Evolutionary conservation across 108 stramenopile genomes (phyloP).

Genomic region (Nannochloropsis salina): DNA sequence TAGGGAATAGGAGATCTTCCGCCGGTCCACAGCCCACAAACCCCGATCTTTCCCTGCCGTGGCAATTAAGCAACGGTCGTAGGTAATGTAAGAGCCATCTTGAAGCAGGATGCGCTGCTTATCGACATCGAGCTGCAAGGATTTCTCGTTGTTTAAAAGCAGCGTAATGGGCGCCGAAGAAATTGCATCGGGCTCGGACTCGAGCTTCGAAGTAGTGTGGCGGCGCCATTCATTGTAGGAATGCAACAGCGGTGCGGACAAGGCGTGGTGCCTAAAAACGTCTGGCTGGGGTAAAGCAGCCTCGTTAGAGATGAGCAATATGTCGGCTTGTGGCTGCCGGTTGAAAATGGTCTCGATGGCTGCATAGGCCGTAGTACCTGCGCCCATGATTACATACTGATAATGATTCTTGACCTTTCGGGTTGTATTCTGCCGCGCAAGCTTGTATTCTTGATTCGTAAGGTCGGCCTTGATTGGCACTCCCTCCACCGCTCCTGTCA

Average conservation of each 20-base stretch:
- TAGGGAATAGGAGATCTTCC: neutral
- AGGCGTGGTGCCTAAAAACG: neutral
- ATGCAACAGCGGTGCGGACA: conserved; percentile 27
- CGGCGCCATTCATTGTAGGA: conserved; percentile 50
- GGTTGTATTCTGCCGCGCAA: neutral
- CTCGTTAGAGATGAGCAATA: conserved; percentile 37
- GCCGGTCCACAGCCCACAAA: conserved; percentile 15
- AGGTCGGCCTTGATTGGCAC: conserved; percentile 8
- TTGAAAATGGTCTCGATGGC: conserved; percentile 43
- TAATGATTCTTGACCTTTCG: conserved; percentile 26
- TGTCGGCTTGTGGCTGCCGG: conserved; percentile 40
- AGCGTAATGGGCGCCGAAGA: neutral
- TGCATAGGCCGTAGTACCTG: conserved; percentile 37
- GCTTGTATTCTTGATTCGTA: conserved; percentile 9
- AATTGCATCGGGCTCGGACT: neutral
- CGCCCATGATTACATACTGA: conserved; percentile 41
- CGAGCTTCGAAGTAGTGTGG: conserved; percentile 27
- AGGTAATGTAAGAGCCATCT: conserved; percentile 26
- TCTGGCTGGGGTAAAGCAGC: conserved; percentile 25
- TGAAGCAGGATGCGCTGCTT: conserved; percentile 33
- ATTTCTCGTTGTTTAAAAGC: neutral
- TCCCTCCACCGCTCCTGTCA: neutral
- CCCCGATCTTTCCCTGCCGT: conserved; percentile 18
- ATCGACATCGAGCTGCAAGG: conserved; percentile 34
- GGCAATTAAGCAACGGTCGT: conserved; percentile 43